These are phyloP conservation scores for Cladorrhinum sp. DNA, from an alignment of 2,329 filamentous ascomycete genomes.

Conservation along the genomic window DNA sequence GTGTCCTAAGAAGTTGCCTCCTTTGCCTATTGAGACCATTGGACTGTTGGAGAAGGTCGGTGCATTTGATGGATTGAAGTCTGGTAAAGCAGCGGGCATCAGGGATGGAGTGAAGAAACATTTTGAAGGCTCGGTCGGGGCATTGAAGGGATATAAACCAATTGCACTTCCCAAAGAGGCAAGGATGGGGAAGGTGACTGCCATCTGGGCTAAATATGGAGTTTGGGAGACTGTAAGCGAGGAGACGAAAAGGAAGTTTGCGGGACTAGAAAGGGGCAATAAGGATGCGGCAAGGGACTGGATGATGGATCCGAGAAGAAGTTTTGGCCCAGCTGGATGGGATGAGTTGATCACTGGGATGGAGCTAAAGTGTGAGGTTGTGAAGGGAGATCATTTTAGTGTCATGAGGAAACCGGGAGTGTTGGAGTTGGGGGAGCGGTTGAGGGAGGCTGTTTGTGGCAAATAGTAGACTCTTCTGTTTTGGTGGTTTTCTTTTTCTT, in stretches of 20 bases:
- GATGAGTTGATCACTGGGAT: conserved; percentile 6
- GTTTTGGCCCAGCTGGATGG: conserved; percentile 11
- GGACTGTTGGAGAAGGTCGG: conserved; percentile 9
- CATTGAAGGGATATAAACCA: conserved; percentile 10
- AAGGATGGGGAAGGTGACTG: conserved; percentile 5
- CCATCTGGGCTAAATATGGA: conserved; percentile 7
- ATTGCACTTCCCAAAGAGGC: not conserved
- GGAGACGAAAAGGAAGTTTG: conserved; percentile 1
- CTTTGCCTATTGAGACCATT: conserved; percentile 11
- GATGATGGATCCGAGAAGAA: conserved; percentile 14
- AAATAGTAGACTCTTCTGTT: not conserved
- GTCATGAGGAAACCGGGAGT: conserved; percentile 16
- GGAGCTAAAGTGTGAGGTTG: conserved; percentile 8
- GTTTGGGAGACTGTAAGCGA: conserved; percentile 16
- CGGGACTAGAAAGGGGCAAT: not conserved
- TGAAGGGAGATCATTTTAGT: conserved; percentile 16
- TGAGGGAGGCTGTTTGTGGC: not conserved
- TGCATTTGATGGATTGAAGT: conserved; percentile 12
- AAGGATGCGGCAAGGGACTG: conserved; percentile 13
- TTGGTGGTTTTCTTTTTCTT: not conserved
- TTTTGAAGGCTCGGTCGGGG: conserved; percentile 9
- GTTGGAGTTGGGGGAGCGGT: not conserved
- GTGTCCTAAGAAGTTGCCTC: conserved; percentile 12
- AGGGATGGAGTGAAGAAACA: conserved; percentile 6
- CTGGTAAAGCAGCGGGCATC: not conserved